Evolutionary conservation across 163 green algal genomes (phyloP).

Genomic region (Scenedesmus sp.): DNA sequence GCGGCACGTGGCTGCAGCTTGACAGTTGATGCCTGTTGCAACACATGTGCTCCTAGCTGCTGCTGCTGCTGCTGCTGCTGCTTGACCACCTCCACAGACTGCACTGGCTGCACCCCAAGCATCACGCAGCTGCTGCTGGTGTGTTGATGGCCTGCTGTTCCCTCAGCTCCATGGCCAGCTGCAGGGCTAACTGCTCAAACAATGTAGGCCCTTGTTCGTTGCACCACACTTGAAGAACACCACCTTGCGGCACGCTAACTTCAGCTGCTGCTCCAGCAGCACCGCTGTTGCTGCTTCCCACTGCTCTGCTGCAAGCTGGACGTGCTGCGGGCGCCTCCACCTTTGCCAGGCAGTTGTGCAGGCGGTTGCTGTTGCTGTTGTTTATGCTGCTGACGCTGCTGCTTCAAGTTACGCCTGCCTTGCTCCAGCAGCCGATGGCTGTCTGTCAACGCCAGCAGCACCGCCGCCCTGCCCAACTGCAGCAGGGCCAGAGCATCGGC

Average conservation of each 20-base stretch:
- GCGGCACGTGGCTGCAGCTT: not conserved
- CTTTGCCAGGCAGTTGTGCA: not conserved
- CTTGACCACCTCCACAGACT: not conserved
- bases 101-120: not conserved
- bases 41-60: not conserved
- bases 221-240: slow-evolving; percentile 10
- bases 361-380: not conserved
- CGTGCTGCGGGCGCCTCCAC: not conserved
- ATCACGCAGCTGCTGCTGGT: not conserved
- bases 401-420: not conserved
- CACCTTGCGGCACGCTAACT: slow-evolving; percentile 27
- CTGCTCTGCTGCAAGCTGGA: not conserved
- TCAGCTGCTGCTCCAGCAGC: slow-evolving; percentile 9
- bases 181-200: not conserved
- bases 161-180: slow-evolving; percentile 18
- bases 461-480: slow-evolving; percentile 22
- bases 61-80: slow-evolving; percentile 19
- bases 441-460: slow-evolving; percentile 42
- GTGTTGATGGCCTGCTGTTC: slow-evolving; percentile 17
- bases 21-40: not conserved
- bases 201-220: slow-evolving; percentile 6
- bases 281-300: not conserved
- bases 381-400: not conserved
- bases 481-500: slow-evolving; percentile 20
- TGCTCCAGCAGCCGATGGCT: not conserved